Evolutionary conservation across 2,329 filamentous ascomycete species (phyloP).

Genomic region (Gyromitra esculenta): DNA sequence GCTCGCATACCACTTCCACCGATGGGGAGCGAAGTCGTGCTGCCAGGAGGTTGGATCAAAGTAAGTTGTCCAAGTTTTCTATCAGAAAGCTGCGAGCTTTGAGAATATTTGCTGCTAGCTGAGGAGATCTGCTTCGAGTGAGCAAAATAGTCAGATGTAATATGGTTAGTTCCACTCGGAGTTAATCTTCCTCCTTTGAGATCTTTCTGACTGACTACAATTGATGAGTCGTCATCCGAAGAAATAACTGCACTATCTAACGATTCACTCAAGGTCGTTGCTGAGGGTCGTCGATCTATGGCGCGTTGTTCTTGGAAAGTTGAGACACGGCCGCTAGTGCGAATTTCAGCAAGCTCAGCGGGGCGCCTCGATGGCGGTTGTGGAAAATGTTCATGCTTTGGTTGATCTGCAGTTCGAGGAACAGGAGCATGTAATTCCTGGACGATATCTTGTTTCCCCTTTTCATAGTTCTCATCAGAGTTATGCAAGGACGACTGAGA

Average conservation of each 20-base stretch:
- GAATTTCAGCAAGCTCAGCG: slow-evolving; percentile 42
- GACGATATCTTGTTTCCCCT: not conserved
- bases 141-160: slow-evolving; percentile 42
- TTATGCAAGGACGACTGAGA: slow-evolving; percentile 38
- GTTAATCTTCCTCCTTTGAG: slow-evolving; percentile 35
- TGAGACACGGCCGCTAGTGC: slow-evolving; percentile 34
- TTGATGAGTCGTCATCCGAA: slow-evolving; percentile 42
- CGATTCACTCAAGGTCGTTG: slow-evolving; percentile 26
- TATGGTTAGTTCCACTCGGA: slow-evolving; percentile 27
- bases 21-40: slow-evolving; percentile 50
- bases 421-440: slow-evolving; percentile 15
- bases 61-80: slow-evolving; percentile 54
- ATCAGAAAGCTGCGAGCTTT: slow-evolving; percentile 52
- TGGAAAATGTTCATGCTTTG: slow-evolving; percentile 28
- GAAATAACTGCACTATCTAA: slow-evolving; percentile 25
- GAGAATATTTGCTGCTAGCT: slow-evolving; percentile 50
- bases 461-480: slow-evolving; percentile 9
- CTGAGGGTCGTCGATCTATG: slow-evolving; percentile 35
- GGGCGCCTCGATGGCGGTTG: slow-evolving; percentile 25
- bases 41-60: slow-evolving; percentile 51
- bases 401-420: slow-evolving; percentile 27
- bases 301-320: slow-evolving; percentile 43
- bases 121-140: slow-evolving; percentile 49
- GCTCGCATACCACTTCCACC: slow-evolving; percentile 52
- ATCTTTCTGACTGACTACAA: slow-evolving; percentile 26